These are phyloP conservation scores for Tetragonia tetragonoides DNA, from an alignment of 148 eudicot species.

Conservation along the genomic window DNA sequence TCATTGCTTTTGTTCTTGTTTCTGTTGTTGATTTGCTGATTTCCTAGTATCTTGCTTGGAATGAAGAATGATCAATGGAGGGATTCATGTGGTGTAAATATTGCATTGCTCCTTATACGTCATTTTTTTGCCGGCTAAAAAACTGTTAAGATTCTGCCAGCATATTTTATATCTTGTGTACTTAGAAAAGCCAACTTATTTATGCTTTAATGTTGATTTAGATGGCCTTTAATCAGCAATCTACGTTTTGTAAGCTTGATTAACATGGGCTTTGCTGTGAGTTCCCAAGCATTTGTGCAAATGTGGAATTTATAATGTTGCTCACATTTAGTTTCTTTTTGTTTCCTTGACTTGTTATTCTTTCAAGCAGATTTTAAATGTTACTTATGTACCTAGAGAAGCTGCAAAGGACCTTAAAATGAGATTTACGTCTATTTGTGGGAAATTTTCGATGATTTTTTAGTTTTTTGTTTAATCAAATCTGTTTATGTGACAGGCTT, in stretches of 20 bases:
- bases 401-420: background rate
- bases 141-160: background rate
- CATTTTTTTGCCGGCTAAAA: background rate
- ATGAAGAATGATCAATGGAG: background rate
- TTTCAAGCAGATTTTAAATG: background rate
- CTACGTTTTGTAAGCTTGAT: conserved; percentile 40
- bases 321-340: conserved; percentile 17
- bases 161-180: background rate
- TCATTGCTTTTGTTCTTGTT: too few relatives aligned
- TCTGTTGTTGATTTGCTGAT: too few relatives aligned
- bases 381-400: background rate
- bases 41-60: background rate
- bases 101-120: too few relatives aligned
- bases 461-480: background rate
- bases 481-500: conserved; percentile 21
- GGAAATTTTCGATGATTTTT: background rate
- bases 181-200: conserved; percentile 17
- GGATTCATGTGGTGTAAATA: too few relatives aligned
- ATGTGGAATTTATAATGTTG: conserved; percentile 16
- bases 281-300: conserved; percentile 23
- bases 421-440: too few relatives aligned
- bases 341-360: too few relatives aligned
- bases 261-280: conserved; percentile 14
- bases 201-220: conserved; percentile 38
- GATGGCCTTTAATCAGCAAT: conserved; percentile 29